A percentile compares a stretch with the other conserved stretches of the same genome.
Evolutionary conservation across 2,329 filamentous ascomycete genomes (phyloP).

Genomic region (Penicillium sp.): DNA sequence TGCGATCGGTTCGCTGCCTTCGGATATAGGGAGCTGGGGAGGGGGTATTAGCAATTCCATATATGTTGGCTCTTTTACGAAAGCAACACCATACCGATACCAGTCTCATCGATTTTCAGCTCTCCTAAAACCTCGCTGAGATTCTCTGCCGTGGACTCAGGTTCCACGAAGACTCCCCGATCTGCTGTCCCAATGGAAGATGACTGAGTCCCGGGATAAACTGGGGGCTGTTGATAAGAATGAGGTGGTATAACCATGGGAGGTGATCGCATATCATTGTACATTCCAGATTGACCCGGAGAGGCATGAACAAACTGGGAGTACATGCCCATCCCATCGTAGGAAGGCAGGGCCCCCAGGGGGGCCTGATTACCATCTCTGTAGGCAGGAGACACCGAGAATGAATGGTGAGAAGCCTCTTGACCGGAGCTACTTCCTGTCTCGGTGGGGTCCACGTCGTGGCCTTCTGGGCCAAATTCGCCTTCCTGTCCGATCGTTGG

Average conservation of each 20-base stretch:
- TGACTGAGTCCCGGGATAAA: constrained; percentile 28
- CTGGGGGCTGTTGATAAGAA: constrained; percentile 28
- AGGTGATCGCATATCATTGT: constrained; percentile 32
- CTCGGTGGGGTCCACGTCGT: constrained; percentile 27
- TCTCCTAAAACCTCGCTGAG: constrained; percentile 80
- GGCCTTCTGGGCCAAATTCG: constrained; percentile 34
- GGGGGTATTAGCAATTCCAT: constrained; percentile 6
- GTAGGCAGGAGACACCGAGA: constrained; percentile 51
- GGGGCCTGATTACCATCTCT: constrained; percentile 52
- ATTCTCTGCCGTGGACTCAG: constrained; percentile 68
- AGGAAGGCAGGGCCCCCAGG: constrained; percentile 46
- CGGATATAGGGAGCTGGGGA: constrained; percentile 77
- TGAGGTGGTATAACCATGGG: constrained; percentile 32
- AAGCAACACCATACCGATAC: constrained; percentile 65
- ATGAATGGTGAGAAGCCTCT: constrained; percentile 53
- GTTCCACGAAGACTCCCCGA: constrained; percentile 56
- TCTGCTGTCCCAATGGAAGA: constrained; percentile 33
- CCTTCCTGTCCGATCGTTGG: constrained; percentile 78
- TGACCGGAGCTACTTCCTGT: constrained; percentile 36
- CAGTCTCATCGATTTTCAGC: constrained; percentile 81
- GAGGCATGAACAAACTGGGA: constrained; percentile 36
- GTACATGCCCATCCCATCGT: constrained; percentile 46
- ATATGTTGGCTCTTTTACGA: not conserved
- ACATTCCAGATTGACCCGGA: constrained; percentile 30
- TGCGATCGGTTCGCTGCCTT: constrained; percentile 54